Evolutionary conservation across 768 basidiomycete species (phyloP), one percentile per base, ranked within the genome.

Genomic region (Tricholoma bakamatsutake): DNA sequence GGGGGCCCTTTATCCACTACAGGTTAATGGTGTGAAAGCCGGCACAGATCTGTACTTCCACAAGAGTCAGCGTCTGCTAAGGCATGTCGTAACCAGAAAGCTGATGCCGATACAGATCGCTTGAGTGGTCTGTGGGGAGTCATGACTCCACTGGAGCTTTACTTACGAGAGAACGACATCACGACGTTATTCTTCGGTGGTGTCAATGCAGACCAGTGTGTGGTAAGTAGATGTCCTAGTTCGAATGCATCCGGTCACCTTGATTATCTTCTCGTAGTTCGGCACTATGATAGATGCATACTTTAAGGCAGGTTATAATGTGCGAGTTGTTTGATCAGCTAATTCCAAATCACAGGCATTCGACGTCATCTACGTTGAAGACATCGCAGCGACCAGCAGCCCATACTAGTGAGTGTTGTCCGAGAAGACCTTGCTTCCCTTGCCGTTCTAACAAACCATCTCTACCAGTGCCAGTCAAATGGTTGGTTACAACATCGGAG

Each of bases 41-140:
- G 84, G 84, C 0, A 83, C 82, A 6, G 85, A 88, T 66, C 74
- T 84, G 58, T 87, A 84, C 84, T 82, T 87, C 49, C 80, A 87
- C 66, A 88, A 87, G 68, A 88, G 86, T 66, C 71, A 31, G 37
- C 3, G 11, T 17, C 52, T 28, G 34, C 31, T 13, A 45, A 9
- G 31, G 31, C 31, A 31, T 2, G 31, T 31, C 10, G 6, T 31
- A 10, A 31, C 6, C 31, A 7, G 31, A 31, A 31, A 28, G n/a
- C 13, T 37, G 27, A 28, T 18, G 27, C 12, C 12, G 5, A 15
- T 37, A 10, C 17, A 37, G 15, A 56, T 53, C 84, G 84, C 48
- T 83, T 84, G 79, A 84, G 84, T 61, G 85, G 77, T 11, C 60
- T 87, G 18, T 87, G 83, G 84, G 83, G 83, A 13, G 78, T 78